Conservation (phyloP, 192 early-diverging fungal genomes). For the Backusella sp. region DNA sequence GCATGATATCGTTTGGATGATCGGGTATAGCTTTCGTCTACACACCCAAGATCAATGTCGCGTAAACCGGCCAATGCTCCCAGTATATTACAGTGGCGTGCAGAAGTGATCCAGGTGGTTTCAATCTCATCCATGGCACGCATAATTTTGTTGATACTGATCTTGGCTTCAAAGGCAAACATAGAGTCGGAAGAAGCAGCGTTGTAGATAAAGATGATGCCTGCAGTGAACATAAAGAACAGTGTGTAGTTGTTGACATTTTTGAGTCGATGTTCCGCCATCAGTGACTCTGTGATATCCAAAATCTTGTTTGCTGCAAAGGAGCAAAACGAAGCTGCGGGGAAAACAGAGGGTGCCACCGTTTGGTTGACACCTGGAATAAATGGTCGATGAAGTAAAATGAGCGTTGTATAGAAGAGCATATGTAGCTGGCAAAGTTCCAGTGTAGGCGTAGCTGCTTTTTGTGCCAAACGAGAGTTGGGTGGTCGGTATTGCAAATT, state of each 20-base stretch:
- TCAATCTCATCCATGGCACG: constrained; percentile 30
- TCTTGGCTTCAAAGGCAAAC: constrained; percentile 35
- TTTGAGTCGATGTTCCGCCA: constrained; percentile 21
- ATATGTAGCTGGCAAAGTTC: constrained; percentile 43
- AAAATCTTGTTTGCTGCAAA: constrained; percentile 38
- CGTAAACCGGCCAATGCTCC: constrained; percentile 29
- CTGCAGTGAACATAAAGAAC: constrained; percentile 35
- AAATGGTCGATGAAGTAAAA: constrained; percentile 55
- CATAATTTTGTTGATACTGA: constrained; percentile 35
- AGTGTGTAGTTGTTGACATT: constrained; percentile 34
- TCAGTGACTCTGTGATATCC: constrained; percentile 32
- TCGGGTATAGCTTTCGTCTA: constrained; percentile 24
- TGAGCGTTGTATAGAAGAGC: constrained; percentile 50
- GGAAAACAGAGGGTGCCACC: constrained; percentile 17
- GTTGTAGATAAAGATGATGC: constrained; percentile 38
- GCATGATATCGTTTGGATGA: neutral
- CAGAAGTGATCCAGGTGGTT: constrained; percentile 32
- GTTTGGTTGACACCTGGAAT: constrained; percentile 31
- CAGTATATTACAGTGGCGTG: constrained; percentile 30
- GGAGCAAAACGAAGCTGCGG: constrained; percentile 29
- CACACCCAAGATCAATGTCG: constrained; percentile 30
- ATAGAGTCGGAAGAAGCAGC: constrained; percentile 25
- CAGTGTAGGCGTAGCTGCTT: constrained; percentile 15
- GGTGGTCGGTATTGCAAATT: constrained; percentile 35
- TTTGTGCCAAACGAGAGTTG: constrained; percentile 26